These are phyloP conservation scores for Pseudozyma sp. DNA, from an alignment of 1,284 basidiomycete species.

Conservation along the genomic window DNA sequence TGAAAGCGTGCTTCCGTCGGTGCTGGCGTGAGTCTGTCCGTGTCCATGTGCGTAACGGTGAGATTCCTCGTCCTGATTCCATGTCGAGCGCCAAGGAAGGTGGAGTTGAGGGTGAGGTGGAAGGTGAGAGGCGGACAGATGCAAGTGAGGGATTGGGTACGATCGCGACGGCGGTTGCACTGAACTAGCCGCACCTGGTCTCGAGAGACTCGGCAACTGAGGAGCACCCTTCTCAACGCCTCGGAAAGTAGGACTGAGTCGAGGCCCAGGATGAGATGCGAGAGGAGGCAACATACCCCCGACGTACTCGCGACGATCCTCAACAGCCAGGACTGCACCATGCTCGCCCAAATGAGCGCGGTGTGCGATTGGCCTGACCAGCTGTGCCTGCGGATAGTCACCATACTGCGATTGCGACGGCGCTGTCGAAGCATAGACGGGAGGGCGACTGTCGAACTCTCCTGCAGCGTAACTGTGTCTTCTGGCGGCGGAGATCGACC, in stretches of 20 bases:
- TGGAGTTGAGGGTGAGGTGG: slow-evolving; percentile 14
- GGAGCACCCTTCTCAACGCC: background rate
- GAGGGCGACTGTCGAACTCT: slow-evolving; percentile 17
- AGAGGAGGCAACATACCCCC: slow-evolving; percentile 24
- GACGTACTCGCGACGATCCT: background rate
- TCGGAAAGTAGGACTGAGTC: slow-evolving; percentile 14
- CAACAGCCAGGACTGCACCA: background rate
- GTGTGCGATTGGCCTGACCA: slow-evolving; percentile 12
- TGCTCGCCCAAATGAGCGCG: slow-evolving; percentile 10
- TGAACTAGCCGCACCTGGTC: slow-evolving; percentile 1
- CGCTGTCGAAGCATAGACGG: background rate
- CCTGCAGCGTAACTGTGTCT: slow-evolving; percentile 30
- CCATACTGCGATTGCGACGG: slow-evolving; percentile 8
- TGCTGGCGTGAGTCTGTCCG: background rate
- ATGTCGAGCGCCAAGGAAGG: slow-evolving; percentile 2
- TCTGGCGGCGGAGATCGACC: slow-evolving; percentile 9
- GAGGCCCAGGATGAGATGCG: background rate
- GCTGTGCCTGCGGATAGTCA: slow-evolving; percentile 8
- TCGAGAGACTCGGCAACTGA: slow-evolving; percentile 27
- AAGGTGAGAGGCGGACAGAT: slow-evolving; percentile 6
- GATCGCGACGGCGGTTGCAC: slow-evolving; percentile 1
- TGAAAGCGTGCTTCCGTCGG: slow-evolving; percentile 7
- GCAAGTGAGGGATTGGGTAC: slow-evolving; percentile 8
- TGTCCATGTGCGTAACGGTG: background rate
- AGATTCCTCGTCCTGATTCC: slow-evolving; percentile 7